Percentiles rank a stretch among this genome's conserved stretches.
phyloP scores from a whole-genome alignment of 2,329 filamentous ascomycete genomes.

The Alternaria brassicae region DNA sequence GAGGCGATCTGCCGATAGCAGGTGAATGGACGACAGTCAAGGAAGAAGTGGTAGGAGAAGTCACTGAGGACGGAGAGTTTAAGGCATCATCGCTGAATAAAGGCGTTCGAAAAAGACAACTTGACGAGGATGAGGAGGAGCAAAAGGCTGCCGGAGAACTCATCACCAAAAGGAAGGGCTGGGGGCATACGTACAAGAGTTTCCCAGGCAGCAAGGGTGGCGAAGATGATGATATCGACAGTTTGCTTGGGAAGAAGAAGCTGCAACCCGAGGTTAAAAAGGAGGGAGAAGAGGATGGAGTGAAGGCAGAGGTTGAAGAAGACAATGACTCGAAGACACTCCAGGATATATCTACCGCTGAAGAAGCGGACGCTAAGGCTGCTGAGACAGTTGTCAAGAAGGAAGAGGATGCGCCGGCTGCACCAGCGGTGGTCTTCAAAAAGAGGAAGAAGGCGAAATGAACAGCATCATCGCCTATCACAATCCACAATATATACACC shows the following conservation, averaged over 20 bases:
- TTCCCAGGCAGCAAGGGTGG: constrained; percentile 54
- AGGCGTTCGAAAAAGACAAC: constrained; percentile 69
- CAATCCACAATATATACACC: background rate
- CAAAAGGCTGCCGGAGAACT: constrained; percentile 64
- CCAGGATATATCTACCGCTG: constrained; percentile 40
- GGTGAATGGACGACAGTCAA: constrained; percentile 82
- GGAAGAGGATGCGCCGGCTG: constrained; percentile 32
- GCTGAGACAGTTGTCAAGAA: constrained; percentile 24
- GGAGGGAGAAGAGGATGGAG: constrained; percentile 48
- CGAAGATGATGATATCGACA: constrained; percentile 73
- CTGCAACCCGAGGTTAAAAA: constrained; percentile 49
- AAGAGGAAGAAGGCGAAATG: constrained; percentile 73
- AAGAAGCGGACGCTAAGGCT: constrained; percentile 31
- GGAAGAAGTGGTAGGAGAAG: constrained; percentile 55
- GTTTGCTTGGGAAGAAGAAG: constrained; percentile 55
- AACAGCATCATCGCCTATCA: background rate
- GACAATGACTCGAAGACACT: constrained; percentile 27
- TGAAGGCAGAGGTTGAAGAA: constrained; percentile 29
- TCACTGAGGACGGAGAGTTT: constrained; percentile 56
- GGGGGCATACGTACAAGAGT: constrained; percentile 56
- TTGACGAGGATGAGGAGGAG: constrained; percentile 67
- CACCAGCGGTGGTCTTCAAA: constrained; percentile 72
- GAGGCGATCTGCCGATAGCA: constrained; percentile 82
- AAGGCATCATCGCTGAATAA: constrained; percentile 55
- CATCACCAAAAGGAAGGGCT: constrained; percentile 50